These are phyloP conservation scores for Geum urbanum DNA, from an alignment of 306 rosid species.

Conservation along the genomic window DNA sequence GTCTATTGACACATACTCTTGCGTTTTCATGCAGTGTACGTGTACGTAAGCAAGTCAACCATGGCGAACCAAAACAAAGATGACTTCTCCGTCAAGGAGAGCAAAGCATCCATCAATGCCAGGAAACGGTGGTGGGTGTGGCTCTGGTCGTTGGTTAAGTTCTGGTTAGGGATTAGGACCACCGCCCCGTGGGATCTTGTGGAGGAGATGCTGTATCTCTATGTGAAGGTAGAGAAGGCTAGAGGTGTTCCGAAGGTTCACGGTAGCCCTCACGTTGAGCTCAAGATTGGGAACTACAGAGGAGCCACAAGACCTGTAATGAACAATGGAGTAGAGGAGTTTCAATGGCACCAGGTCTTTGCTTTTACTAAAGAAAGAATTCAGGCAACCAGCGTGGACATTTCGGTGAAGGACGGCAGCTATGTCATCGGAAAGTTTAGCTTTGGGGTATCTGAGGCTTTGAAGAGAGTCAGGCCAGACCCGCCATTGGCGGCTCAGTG, in stretches of 20 bases:
- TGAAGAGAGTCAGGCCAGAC: background rate
- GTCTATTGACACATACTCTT: background rate
- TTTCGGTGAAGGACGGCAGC: conserved; percentile 1
- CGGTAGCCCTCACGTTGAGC: background rate
- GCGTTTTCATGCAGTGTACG: background rate
- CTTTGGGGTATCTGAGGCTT: background rate
- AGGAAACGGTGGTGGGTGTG: background rate
- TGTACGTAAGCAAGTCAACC: background rate
- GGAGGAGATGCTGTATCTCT: conserved; percentile 30
- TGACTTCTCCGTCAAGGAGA: conserved; percentile 13
- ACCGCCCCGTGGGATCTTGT: conserved; percentile 22
- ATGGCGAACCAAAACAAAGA: background rate
- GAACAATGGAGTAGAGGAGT: background rate
- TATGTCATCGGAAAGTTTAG: background rate
- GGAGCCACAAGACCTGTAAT: background rate
- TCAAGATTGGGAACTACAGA: conserved; percentile 13
- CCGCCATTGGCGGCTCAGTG: background rate
- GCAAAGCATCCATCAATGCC: background rate
- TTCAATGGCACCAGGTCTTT: background rate
- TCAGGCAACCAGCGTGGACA: background rate
- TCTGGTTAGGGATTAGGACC: background rate
- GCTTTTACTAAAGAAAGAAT: background rate
- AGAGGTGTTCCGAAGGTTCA: conserved; percentile 1
- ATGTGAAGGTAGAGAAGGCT: conserved; percentile 32
- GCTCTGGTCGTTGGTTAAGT: too few relatives aligned